A percentile compares a stretch with the other conserved stretches of the same genome.
Conservation (phyloP, 2,329 filamentous ascomycete genomes). For the Penicillium sp. region DNA sequence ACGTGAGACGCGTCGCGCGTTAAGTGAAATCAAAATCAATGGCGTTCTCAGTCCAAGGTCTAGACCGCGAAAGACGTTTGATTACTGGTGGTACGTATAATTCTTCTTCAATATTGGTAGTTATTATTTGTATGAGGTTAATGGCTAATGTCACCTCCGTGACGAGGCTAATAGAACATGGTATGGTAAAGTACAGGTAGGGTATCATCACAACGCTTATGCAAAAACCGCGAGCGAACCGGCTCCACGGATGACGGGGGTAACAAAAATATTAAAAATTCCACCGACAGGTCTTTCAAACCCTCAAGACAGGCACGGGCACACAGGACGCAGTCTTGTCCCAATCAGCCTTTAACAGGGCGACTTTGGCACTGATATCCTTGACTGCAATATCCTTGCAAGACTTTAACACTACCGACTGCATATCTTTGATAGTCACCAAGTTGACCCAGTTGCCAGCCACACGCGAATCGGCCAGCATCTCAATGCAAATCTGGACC, state of each 20-base stretch:
- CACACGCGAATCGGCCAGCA: constrained; percentile 49
- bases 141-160: not conserved
- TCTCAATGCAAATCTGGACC: constrained; percentile 48
- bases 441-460: constrained; percentile 52
- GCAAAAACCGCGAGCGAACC: constrained; percentile 26
- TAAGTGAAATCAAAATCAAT: constrained; percentile 3
- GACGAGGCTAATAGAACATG: constrained; percentile 1
- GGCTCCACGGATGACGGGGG: constrained; percentile 25
- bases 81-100: not conserved
- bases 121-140: constrained; percentile 14
- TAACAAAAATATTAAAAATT: constrained; percentile 15
- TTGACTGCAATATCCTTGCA: constrained; percentile 36
- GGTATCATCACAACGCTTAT: constrained; percentile 30
- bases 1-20: constrained; percentile 40
- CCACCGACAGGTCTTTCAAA: constrained; percentile 11
- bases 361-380: constrained; percentile 36
- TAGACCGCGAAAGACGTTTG: not conserved
- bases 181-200: constrained; percentile 19
- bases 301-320: constrained; percentile 7
- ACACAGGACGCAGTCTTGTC: constrained; percentile 19
- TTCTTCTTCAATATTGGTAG: constrained; percentile 1
- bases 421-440: constrained; percentile 46
- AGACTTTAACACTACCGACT: constrained; percentile 50
- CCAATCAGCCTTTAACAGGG: constrained; percentile 29
- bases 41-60: not conserved